Evolutionary conservation across 2,329 filamentous ascomycete genomes (phyloP).

Genomic region (Apiospora phragmitis): DNA sequence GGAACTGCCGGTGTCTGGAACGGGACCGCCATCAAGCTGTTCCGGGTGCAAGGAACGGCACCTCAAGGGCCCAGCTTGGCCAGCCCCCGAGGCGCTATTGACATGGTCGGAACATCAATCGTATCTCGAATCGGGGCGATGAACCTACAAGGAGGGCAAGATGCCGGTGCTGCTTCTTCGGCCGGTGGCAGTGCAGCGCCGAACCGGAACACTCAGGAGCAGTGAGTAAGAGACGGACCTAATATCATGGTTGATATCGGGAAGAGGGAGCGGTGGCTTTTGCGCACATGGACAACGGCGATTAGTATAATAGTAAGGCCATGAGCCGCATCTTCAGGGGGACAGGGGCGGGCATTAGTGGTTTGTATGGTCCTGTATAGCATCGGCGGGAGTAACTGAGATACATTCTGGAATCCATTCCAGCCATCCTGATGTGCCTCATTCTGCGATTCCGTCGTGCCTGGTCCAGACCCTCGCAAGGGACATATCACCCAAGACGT

Average conservation of each 20-base stretch:
- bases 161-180: background rate
- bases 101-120: slow-evolving; percentile 88
- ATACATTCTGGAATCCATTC: background rate
- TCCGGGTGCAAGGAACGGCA: slow-evolving; percentile 84
- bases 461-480: background rate
- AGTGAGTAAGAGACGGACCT: background rate
- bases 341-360: background rate
- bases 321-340: background rate
- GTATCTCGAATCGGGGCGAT: slow-evolving; percentile 83
- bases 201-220: background rate
- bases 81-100: slow-evolving; percentile 85
- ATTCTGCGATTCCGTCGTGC: background rate
- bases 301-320: background rate
- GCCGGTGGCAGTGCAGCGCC: background rate
- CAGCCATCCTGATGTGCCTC: background rate
- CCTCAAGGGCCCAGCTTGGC: slow-evolving; percentile 78
- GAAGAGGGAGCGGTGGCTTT: background rate
- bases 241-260: background rate
- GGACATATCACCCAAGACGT: no score
- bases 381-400: background rate
- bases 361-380: background rate
- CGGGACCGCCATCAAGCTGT: slow-evolving; percentile 82
- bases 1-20: slow-evolving; percentile 95
- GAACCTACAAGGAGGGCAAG: slow-evolving; percentile 58
- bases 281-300: background rate